Evolutionary conservation across 2,329 filamentous ascomycete species (phyloP), one percentile per base, ranked within the genome.

Genomic region (Botrytis pseudocinerea): DNA sequence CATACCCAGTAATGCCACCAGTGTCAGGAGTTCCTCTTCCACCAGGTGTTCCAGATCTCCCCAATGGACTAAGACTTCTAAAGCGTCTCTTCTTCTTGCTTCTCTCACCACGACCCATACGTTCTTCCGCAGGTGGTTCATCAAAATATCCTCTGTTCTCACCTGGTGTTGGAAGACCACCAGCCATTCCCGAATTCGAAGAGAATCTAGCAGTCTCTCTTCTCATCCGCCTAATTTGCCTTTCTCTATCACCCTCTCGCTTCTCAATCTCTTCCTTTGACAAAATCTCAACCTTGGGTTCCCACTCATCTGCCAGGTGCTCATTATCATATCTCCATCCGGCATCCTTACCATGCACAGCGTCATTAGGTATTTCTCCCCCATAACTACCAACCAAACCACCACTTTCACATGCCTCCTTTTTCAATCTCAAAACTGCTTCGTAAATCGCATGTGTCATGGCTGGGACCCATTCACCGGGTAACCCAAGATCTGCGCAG

Each of bases 361-460:
- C 93, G 80, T 97, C 93, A 80, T 98, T 98, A 76, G 95, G 93
- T 68, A 97, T 90, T 75, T 97, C 93, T 22, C 85, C 83, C 14
- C 88, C 88, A 28, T 85, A 90, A 90, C 92, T 92, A 25, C 89
- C 87, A n/a, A 97, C 91, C 12, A 98, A 84, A 1, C 94, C 94
- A 54, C 94, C 94, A 57, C 94, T 94, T 82, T 98, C 96, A 79
- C 95, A 97, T 0, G 95, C 94, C 80, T 98, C 96, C 82, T 99
- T 99, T 84, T 98, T 98, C 46, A 98, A 85, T 64, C 93, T 92
- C 75, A 98, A 83, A 0, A 97, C 94, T 16, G 96, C 93, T 82
- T 99, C 96, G 82, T 98, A 98, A 78, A 99, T 98, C 48, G 95
- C 96, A 80, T 98, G 95, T 22, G 96, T 93, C 85, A 99, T 93